Percentiles rank a stretch among this genome's conserved stretches.
Conservation (phyloP, 2,329 filamentous ascomycete species). For the Hypoxylon sp. region DNA sequence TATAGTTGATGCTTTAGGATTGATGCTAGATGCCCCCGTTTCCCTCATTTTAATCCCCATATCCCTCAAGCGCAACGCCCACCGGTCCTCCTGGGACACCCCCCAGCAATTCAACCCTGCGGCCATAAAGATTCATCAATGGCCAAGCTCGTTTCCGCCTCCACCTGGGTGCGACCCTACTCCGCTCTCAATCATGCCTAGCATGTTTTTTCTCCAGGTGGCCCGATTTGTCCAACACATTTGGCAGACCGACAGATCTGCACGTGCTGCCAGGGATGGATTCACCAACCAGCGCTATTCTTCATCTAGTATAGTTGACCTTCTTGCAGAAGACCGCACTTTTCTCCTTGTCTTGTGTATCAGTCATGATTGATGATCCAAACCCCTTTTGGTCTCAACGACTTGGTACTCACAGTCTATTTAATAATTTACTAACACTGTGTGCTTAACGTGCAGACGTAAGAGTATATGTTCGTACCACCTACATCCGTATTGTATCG, state of each 20-base stretch:
- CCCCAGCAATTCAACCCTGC: conserved; percentile 36
- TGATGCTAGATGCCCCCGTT: conserved; percentile 2
- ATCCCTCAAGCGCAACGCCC: conserved; percentile 23
- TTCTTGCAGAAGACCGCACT: conserved; percentile 34
- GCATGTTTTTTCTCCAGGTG: conserved; percentile 48
- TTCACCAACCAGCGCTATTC: conserved; percentile 40
- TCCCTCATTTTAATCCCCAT: conserved; percentile 22
- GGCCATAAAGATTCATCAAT: conserved; percentile 36
- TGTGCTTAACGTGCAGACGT: conserved; percentile 31
- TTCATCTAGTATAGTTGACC: conserved; percentile 34
- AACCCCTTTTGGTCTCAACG: conserved; percentile 32
- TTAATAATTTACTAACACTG: conserved; percentile 18
- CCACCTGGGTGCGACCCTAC: conserved; percentile 41
- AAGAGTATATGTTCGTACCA: conserved; percentile 25
- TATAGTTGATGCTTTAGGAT: conserved; percentile 18
- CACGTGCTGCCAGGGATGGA: conserved; percentile 47
- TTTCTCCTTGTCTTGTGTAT: conserved; percentile 33
- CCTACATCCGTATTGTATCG: conserved; percentile 26
- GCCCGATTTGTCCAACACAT: conserved; percentile 48
- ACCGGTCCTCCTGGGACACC: conserved; percentile 34
- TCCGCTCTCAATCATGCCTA: conserved; percentile 47
- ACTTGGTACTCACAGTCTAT: conserved; percentile 32
- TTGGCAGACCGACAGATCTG: conserved; percentile 48
- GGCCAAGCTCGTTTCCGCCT: conserved; percentile 39
- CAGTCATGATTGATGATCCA: conserved; percentile 41